phyloP scores from a whole-genome alignment of 208 protist species.

The Endotrypanum monterogeii region DNA sequence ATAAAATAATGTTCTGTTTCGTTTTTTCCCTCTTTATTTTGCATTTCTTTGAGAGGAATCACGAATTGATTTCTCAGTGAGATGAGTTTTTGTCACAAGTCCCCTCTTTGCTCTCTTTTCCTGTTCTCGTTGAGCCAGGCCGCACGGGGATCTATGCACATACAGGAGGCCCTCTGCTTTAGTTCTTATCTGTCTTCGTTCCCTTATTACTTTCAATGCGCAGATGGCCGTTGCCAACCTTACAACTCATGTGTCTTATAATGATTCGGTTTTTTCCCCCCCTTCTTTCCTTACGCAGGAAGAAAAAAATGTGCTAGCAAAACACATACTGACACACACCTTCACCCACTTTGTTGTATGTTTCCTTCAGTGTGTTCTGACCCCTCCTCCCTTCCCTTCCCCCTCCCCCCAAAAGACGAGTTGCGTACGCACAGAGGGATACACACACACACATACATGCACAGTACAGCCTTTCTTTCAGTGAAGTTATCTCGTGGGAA shows the following conservation, averaged over 20 bases:
- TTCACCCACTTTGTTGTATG: background rate
- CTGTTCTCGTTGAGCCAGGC: background rate
- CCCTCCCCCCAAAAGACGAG: background rate
- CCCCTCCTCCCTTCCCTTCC: no score
- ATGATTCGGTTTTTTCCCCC: background rate
- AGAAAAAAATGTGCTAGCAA: no score
- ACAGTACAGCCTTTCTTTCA: background rate
- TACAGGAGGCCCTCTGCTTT: background rate
- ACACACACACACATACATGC: background rate
- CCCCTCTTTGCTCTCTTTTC: background rate
- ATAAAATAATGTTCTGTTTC: background rate
- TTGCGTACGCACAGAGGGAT: background rate
- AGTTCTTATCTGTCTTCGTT: background rate
- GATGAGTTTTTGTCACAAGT: background rate
- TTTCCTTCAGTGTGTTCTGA: background rate
- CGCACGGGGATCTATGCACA: background rate
- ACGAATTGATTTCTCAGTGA: slow-evolving; percentile 1
- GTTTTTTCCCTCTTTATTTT: background rate
- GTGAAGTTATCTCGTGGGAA: background rate
- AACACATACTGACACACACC: no score
- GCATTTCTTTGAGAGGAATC: background rate
- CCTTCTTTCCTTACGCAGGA: background rate
- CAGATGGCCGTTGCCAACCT: background rate
- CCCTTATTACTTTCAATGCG: background rate
- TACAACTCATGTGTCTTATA: slow-evolving; percentile 5